Conservation (phyloP, 2,329 filamentous ascomycete genomes). For the Catunica adiposa region DNA sequence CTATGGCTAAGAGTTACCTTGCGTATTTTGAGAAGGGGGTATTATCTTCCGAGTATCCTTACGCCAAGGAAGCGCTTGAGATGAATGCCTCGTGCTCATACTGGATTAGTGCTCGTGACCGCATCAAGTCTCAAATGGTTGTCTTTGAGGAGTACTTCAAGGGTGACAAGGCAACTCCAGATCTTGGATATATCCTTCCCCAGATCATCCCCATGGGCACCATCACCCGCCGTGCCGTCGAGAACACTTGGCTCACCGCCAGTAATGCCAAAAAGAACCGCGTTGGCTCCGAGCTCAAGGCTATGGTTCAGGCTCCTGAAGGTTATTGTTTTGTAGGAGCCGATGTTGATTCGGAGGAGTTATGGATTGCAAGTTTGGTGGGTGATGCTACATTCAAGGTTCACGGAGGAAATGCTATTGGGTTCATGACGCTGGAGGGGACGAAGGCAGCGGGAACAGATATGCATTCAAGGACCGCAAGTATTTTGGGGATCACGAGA, state of each 20-base stretch:
- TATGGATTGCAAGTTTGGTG: conserved; percentile 94
- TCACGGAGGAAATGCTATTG: conserved; percentile 90
- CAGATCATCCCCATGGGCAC: conserved; percentile 98
- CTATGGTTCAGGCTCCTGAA: conserved; percentile 82
- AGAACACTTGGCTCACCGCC: conserved; percentile 96
- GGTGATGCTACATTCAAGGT: conserved; percentile 90
- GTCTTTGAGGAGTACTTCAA: conserved; percentile 56
- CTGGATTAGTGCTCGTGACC: conserved; percentile 89
- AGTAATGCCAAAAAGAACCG: conserved; percentile 94
- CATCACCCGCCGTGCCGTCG: conserved; percentile 81
- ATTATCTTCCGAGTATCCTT: conserved; percentile 70
- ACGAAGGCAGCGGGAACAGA: conserved; percentile 90
- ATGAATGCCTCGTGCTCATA: conserved; percentile 99
- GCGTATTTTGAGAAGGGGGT: conserved; percentile 80
- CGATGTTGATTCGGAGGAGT: conserved; percentile 90
- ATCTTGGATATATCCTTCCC: conserved; percentile 67
- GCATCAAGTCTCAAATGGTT: conserved; percentile 90
- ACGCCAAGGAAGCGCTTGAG: conserved; percentile 86
- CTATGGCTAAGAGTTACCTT: conserved; percentile 81
- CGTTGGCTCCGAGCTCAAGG: conserved; percentile 90
- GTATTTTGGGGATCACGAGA: conserved; percentile 80
- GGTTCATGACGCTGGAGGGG: conserved; percentile 97
- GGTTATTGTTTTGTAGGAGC: conserved; percentile 92
- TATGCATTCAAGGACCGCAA: conserved; percentile 81
- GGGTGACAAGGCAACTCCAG: conserved; percentile 16